Percentiles rank a stretch among this genome's conserved stretches.
Evolutionary conservation across 2,329 filamentous ascomycete species (phyloP).

Genomic region (Moelleriella libera): DNA sequence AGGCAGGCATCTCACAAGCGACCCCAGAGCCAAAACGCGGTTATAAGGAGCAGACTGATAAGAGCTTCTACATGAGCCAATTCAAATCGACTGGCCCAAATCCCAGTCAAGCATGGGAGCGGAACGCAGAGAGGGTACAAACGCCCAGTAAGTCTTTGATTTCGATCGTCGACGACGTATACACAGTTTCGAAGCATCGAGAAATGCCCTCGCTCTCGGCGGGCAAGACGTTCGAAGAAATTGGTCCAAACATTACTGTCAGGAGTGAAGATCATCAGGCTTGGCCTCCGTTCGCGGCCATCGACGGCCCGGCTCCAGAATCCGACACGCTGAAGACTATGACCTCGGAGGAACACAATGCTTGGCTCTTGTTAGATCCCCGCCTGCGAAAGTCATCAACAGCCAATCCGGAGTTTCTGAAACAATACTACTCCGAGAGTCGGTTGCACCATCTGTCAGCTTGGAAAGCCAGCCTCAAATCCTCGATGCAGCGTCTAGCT

Average conservation of each 20-base stretch:
- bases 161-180: not conserved
- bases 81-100: conserved; percentile 30
- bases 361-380: conserved; percentile 68
- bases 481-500: conserved; percentile 69
- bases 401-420: conserved; percentile 83
- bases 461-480: conserved; percentile 92
- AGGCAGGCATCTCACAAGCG: conserved; percentile 51
- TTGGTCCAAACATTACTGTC: too few species aligned
- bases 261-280: too few species aligned
- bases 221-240: too few species aligned
- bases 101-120: conserved; percentile 13
- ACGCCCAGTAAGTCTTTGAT: conserved; percentile 8
- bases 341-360: conserved; percentile 90
- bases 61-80: conserved; percentile 71
- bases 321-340: conserved; percentile 39
- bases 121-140: conserved; percentile 13
- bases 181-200: too few species aligned
- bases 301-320: not conserved
- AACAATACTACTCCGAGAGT: conserved; percentile 91
- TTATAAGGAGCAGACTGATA: conserved; percentile 70
- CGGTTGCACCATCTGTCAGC: conserved; percentile 87
- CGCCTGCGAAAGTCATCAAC: conserved; percentile 78
- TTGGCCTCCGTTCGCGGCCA: not conserved
- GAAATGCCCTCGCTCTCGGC: too few species aligned
- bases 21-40: conserved; percentile 41